Base-by-base conservation (phyloP, 805 yeast species). In the Candida insectorum region DNA sequence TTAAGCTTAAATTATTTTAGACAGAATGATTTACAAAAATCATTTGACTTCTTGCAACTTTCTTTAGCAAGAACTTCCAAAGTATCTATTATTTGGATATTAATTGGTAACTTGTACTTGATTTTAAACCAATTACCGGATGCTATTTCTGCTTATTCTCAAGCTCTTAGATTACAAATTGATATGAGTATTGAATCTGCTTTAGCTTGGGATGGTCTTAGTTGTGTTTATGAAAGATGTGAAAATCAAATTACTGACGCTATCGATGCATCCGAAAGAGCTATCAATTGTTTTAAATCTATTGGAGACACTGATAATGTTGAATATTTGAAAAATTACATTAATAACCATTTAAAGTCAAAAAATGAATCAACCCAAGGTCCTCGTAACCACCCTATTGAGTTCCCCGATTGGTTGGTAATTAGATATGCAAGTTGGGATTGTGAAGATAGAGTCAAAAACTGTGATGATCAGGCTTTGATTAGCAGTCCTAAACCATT, bases 141-240 rank as follows among this genome's bases (percentile, higher is more conserved):
- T 47, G 79, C 86, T 0, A 58, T 80, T 31, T 77, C 80, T 5
- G 85, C 85, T 2, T 80, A 76, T 48, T 73, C 83, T 0, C 83
- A 79, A 49, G 85, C 83, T 2, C 67, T 79, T 13, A 60, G 77
- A 28, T 50, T 77, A 8, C 72, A 71, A 42, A 58, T 62, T 26
- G 75, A 71, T 30, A 63, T 63, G 8, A 59, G 69, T 6, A 61
- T 62, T 1, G 66, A 69, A 1, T 62, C 72, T 4, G 82, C 79
- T 2, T 62, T 76, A 10, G 81, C 82, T 1, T 78, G 84, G 84
- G 81, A 77, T 45, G 83, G 83, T 1, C 51, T 78, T 26, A 63
- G 75, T 23, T 73, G 79, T 51, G 82, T 77, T 6, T 77, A 78
- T 48, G 82, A 77, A 44, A 59, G 81, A 13, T 77, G 82, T 47